phyloP scores from a whole-genome alignment of 1,139 yeast genomes.

The Saccharomycopsis hybrid region DNA sequence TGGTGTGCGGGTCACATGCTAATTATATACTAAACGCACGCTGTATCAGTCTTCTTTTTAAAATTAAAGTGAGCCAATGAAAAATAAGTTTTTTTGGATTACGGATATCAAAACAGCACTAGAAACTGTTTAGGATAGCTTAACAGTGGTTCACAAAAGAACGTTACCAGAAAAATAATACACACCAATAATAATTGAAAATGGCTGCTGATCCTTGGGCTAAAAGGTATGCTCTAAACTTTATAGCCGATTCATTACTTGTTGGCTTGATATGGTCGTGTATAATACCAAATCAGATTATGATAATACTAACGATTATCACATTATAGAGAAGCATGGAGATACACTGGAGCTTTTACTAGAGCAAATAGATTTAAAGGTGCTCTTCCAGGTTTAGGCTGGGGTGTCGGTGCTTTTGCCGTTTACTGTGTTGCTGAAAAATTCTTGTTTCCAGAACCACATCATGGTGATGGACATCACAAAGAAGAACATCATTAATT shows the following conservation, averaged over 20 bases:
- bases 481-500: constrained; percentile 10
- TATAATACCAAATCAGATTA: background rate
- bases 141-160: no score
- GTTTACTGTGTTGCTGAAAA: constrained; percentile 43
- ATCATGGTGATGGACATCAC: constrained; percentile 18
- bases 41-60: no score
- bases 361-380: constrained; percentile 64
- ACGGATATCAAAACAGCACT: background rate
- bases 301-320: no score
- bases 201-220: constrained; percentile 40
- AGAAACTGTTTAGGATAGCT: background rate
- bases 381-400: constrained; percentile 79
- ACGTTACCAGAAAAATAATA: background rate
- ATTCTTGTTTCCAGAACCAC: constrained; percentile 23
- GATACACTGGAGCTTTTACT: constrained; percentile 77
- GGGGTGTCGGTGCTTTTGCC: constrained; percentile 72
- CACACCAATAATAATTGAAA: constrained; percentile 4
- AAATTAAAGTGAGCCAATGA: no score
- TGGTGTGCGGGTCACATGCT: no score
- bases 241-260: background rate
- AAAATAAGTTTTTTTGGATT: background rate
- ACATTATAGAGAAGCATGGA: constrained; percentile 74
- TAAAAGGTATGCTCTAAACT: constrained; percentile 32
- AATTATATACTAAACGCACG: no score
- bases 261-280: background rate